Percentiles rank a stretch among this genome's conserved stretches.
These are phyloP conservation scores for Fusarium virguliforme DNA, from an alignment of 2,329 filamentous ascomycete genomes.

Conservation along the genomic window DNA sequence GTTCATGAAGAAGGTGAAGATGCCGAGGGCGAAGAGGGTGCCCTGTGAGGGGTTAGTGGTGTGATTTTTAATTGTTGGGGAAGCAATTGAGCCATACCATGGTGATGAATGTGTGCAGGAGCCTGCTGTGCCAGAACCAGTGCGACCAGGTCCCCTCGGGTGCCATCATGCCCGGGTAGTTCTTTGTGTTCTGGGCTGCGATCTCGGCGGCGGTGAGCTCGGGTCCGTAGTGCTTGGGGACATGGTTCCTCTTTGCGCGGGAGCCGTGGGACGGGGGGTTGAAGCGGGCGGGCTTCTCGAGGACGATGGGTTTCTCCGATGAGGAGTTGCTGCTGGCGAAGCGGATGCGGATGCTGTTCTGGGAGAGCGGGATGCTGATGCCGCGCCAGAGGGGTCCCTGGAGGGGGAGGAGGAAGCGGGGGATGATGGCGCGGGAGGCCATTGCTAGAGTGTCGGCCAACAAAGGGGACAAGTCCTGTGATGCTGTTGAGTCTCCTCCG, in stretches of 20 bases:
- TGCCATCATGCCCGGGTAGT: slow-evolving; percentile 93
- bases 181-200: slow-evolving; percentile 75
- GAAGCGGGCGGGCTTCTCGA: slow-evolving; percentile 92
- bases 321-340: slow-evolving; percentile 52
- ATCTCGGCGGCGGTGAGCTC: slow-evolving; percentile 76
- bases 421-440: slow-evolving; percentile 70
- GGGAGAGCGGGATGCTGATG: slow-evolving; percentile 56
- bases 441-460: slow-evolving; percentile 51
- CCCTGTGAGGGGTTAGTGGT: slow-evolving; percentile 60
- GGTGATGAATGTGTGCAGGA: slow-evolving; percentile 86
- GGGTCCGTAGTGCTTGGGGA: slow-evolving; percentile 82
- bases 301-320: slow-evolving; percentile 74
- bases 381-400: slow-evolving; percentile 71
- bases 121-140: slow-evolving; percentile 85
- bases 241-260: slow-evolving; percentile 70
- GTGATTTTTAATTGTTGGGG: background rate
- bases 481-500: slow-evolving; percentile 5
- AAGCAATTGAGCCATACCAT: slow-evolving; percentile 68
- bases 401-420: slow-evolving; percentile 78
- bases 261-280: slow-evolving; percentile 91
- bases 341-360: slow-evolving; percentile 56
- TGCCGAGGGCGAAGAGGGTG: slow-evolving; percentile 78
- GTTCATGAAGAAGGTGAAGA: slow-evolving; percentile 82
- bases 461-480: background rate
- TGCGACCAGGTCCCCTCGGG: slow-evolving; percentile 85